A percentile compares a stretch with the other conserved stretches of the same genome.
Evolutionary conservation across 75 land plant species (phyloP).

Genomic region (Pinus taeda): DNA sequence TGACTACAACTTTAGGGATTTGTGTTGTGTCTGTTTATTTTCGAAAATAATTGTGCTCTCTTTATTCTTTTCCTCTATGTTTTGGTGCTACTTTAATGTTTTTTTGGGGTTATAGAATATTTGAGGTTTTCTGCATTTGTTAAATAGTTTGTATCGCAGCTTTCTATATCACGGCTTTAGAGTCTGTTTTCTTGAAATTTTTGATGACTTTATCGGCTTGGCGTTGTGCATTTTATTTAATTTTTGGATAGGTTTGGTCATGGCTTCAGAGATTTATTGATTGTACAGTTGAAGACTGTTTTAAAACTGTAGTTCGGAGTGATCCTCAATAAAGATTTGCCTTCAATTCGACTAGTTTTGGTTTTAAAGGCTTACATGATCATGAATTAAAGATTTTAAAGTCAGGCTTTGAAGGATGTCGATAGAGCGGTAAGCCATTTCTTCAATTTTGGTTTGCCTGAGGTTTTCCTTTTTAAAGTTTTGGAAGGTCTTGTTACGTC

Average conservation of each 20-base stretch:
- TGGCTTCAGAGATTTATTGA: neutral
- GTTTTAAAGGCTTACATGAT: too few species aligned
- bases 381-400: too few species aligned
- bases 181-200: neutral
- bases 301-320: neutral
- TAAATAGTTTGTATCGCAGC: too few species aligned
- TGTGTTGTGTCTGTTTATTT: too few species aligned
- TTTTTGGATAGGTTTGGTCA: neutral
- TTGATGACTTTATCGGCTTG: neutral
- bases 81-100: too few species aligned
- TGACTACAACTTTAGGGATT: too few species aligned
- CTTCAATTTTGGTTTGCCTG: neutral
- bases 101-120: too few species aligned
- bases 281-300: neutral
- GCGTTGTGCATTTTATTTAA: neutral
- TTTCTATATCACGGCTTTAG: too few species aligned
- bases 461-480: neutral
- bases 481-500: neutral
- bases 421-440: neutral
- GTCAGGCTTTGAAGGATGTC: neutral
- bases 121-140: too few species aligned
- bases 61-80: too few species aligned
- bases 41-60: too few species aligned
- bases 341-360: neutral
- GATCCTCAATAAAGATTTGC: neutral